These are phyloP conservation scores for Claviceps citrina DNA, from an alignment of 2,329 filamentous ascomycete species.

Conservation along the genomic window DNA sequence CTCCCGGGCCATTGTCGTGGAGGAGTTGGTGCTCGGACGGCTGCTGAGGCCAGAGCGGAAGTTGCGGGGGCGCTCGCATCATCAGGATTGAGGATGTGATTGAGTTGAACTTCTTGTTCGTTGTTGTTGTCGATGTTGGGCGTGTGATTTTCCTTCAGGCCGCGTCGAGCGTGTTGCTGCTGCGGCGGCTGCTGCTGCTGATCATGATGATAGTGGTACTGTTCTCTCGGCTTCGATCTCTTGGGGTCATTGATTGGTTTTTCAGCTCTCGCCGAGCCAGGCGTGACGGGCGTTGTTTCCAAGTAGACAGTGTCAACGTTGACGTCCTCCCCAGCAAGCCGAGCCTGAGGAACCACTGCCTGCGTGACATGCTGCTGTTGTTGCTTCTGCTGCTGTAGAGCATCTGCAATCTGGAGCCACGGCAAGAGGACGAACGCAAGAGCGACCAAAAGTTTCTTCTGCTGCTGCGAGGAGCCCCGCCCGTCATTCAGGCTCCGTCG, in stretches of 20 bases:
- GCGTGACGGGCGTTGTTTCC: constrained; percentile 17
- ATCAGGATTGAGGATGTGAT: constrained; percentile 25
- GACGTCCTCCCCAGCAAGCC: neutral
- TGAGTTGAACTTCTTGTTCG: constrained; percentile 10
- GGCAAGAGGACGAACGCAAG: constrained; percentile 43
- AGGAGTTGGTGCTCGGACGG: constrained; percentile 83
- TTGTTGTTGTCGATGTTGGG: constrained; percentile 13
- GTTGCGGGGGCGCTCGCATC: constrained; percentile 94
- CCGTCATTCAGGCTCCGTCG: constrained; percentile 48
- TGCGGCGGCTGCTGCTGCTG: neutral
- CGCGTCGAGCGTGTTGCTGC: constrained; percentile 7
- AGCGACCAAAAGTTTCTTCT: constrained; percentile 35
- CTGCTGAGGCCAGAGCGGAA: constrained; percentile 76
- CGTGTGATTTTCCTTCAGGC: constrained; percentile 3
- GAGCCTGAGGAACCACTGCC: constrained; percentile 1
- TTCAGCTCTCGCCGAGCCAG: constrained; percentile 9
- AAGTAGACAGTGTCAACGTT: constrained; percentile 10
- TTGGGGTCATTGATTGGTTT: constrained; percentile 10
- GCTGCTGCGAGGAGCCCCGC: constrained; percentile 27
- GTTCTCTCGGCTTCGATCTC: constrained; percentile 1
- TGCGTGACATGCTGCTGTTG: constrained; percentile 1
- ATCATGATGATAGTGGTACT: constrained; percentile 7
- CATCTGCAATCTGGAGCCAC: constrained; percentile 39
- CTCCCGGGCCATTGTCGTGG: constrained; percentile 46
- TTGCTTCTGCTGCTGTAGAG: constrained; percentile 45